phyloP scores from a whole-genome alignment of 2,329 filamentous ascomycete species.

The Teratosphaeria nubilosa region DNA sequence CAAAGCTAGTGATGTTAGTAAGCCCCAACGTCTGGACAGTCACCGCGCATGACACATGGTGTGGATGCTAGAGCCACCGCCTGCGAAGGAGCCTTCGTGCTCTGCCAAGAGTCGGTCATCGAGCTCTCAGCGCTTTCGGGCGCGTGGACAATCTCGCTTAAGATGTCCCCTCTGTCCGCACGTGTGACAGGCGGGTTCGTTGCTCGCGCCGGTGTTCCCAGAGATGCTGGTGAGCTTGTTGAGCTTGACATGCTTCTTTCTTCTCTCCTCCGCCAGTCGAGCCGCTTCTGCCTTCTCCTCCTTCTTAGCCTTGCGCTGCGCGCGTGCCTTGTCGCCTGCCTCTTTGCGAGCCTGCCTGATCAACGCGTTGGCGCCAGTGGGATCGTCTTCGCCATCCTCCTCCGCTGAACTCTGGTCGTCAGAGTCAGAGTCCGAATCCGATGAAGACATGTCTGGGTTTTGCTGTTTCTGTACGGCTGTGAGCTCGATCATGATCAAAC shows the following conservation, averaged over 20 bases:
- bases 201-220: slow-evolving; percentile 24
- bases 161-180: slow-evolving; percentile 56
- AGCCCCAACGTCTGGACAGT: background rate
- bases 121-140: slow-evolving; percentile 6
- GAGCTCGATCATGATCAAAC: slow-evolving; percentile 9
- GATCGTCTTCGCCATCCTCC: slow-evolving; percentile 33
- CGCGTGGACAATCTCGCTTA: slow-evolving; percentile 43
- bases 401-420: slow-evolving; percentile 23
- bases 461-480: slow-evolving; percentile 1
- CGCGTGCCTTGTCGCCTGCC: slow-evolving; percentile 32
- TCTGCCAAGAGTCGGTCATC: background rate
- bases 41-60: background rate
- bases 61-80: background rate
- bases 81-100: background rate
- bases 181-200: slow-evolving; percentile 44
- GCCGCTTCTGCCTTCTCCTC: slow-evolving; percentile 39
- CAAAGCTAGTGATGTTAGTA: background rate
- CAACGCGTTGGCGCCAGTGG: slow-evolving; percentile 31
- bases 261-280: slow-evolving; percentile 48
- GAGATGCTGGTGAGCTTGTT: slow-evolving; percentile 49
- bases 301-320: slow-evolving; percentile 37
- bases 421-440: slow-evolving; percentile 15
- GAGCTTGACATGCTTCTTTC: slow-evolving; percentile 57
- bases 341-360: slow-evolving; percentile 38
- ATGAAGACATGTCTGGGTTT: background rate